phyloP scores from a whole-genome alignment of 2,329 filamentous ascomycete species.

The Claviceps sp. region DNA sequence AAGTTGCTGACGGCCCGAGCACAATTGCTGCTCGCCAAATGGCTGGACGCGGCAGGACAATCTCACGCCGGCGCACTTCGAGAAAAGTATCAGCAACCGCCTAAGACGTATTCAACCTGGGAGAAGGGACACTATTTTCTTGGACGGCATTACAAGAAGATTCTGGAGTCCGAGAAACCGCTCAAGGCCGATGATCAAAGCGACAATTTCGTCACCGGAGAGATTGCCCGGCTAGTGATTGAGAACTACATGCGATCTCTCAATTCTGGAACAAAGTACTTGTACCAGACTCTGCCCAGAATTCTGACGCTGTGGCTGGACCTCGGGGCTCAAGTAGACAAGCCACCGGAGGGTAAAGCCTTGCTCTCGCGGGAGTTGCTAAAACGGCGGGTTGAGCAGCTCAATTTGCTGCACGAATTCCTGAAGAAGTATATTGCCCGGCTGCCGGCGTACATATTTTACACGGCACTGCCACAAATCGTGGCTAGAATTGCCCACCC shows the following conservation, averaged over 20 bases:
- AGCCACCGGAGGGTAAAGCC: slow-evolving; percentile 41
- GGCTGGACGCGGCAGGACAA: slow-evolving; percentile 91
- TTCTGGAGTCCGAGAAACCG: slow-evolving; percentile 76
- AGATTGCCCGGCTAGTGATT: slow-evolving; percentile 76
- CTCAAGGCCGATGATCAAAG: slow-evolving; percentile 65
- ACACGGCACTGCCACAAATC: slow-evolving; percentile 76
- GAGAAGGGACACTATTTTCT: slow-evolving; percentile 97
- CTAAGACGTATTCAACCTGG: slow-evolving; percentile 60
- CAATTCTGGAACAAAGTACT: slow-evolving; percentile 81
- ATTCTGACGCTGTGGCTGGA: slow-evolving; percentile 91
- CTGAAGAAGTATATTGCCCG: slow-evolving; percentile 65
- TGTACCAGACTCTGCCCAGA: slow-evolving; percentile 87
- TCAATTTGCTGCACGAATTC: slow-evolving; percentile 58
- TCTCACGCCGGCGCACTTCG: slow-evolving; percentile 72
- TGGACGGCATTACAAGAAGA: slow-evolving; percentile 92
- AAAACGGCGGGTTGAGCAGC: slow-evolving; percentile 46
- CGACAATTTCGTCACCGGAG: slow-evolving; percentile 64
- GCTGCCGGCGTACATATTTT: slow-evolving; percentile 65
- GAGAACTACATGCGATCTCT: slow-evolving; percentile 87
- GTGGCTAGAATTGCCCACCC: slow-evolving; percentile 91
- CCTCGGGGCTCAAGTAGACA: slow-evolving; percentile 63
- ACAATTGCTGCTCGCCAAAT: slow-evolving; percentile 83
- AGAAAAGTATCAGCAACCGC: slow-evolving; percentile 69
- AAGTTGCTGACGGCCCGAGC: slow-evolving; percentile 60
- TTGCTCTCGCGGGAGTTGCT: slow-evolving; percentile 39